Evolutionary conservation across 179 eudicot species (phyloP).

Genomic region (Camellia oleifera): DNA sequence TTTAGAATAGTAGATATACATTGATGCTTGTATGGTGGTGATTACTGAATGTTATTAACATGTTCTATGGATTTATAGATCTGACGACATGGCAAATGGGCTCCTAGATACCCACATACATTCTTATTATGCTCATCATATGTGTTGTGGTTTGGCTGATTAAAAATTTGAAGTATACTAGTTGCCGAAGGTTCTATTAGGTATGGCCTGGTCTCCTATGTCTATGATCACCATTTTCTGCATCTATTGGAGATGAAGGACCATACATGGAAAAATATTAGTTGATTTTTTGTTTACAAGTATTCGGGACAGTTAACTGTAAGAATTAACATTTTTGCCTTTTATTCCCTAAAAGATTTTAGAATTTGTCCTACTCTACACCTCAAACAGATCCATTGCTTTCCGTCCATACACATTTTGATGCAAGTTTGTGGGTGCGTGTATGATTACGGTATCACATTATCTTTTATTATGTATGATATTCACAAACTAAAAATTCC

Average conservation of each 20-base stretch:
- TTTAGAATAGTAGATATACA: too few relatives aligned
- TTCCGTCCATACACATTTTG: background rate
- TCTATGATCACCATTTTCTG: constrained; percentile 6
- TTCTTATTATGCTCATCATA: background rate
- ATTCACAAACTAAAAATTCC: background rate
- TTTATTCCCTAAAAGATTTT: background rate
- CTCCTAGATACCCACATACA: background rate
- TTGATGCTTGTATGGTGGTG: too few relatives aligned
- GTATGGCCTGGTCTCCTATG: background rate
- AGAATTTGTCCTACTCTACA: background rate
- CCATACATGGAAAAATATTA: too few relatives aligned
- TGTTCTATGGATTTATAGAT: background rate
- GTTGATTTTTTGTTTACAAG: background rate
- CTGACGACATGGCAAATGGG: background rate
- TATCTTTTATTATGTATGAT: background rate
- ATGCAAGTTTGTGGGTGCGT: background rate
- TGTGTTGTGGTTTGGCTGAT: background rate
- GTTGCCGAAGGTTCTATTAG: background rate
- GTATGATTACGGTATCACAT: background rate
- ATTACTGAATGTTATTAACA: too few relatives aligned
- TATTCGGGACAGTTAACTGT: background rate
- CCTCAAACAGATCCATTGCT: background rate
- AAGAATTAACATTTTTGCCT: background rate
- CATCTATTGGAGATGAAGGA: constrained; percentile 1
- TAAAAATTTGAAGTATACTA: background rate